phyloP scores from a whole-genome alignment of 2,329 filamentous ascomycete species.

The Fusarium pseudoanthophilum region DNA sequence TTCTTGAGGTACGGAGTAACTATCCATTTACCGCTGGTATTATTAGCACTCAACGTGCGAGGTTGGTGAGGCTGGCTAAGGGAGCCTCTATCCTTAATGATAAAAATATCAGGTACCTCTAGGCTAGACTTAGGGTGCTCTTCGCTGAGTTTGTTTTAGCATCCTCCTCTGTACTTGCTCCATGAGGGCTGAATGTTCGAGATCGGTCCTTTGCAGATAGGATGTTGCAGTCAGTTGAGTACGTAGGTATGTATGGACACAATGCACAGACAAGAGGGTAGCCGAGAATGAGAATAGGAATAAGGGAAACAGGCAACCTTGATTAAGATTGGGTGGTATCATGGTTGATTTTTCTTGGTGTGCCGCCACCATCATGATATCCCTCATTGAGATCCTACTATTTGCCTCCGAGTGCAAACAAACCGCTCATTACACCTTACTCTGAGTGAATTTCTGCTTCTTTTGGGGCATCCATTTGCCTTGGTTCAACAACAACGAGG shows the following conservation, averaged over 20 bases:
- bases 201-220: slow-evolving; percentile 27
- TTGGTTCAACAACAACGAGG: background rate
- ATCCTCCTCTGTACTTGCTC: background rate
- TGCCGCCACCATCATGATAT: slow-evolving; percentile 31
- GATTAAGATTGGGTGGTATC: slow-evolving; percentile 13
- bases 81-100: background rate
- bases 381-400: slow-evolving; percentile 9
- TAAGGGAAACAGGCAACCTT: slow-evolving; percentile 10
- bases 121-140: background rate
- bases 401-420: background rate
- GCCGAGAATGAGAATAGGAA: slow-evolving; percentile 3
- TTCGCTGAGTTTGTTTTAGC: background rate
- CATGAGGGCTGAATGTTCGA: slow-evolving; percentile 1
- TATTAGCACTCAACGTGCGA: slow-evolving; percentile 9
- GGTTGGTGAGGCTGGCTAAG: background rate
- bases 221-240: slow-evolving; percentile 2
- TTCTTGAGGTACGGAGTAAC: background rate
- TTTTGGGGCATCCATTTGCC: background rate
- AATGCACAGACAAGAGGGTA: background rate
- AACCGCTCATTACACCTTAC: background rate
- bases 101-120: background rate
- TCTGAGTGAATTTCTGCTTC: background rate
- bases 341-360: slow-evolving; percentile 15
- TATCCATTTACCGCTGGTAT: slow-evolving; percentile 21
- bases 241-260: background rate